A percentile compares a stretch with the other conserved stretches of the same genome.
Evolutionary conservation across 2,329 filamentous ascomycete genomes (phyloP).

Genomic region (Beauveria rudraprayagi): DNA sequence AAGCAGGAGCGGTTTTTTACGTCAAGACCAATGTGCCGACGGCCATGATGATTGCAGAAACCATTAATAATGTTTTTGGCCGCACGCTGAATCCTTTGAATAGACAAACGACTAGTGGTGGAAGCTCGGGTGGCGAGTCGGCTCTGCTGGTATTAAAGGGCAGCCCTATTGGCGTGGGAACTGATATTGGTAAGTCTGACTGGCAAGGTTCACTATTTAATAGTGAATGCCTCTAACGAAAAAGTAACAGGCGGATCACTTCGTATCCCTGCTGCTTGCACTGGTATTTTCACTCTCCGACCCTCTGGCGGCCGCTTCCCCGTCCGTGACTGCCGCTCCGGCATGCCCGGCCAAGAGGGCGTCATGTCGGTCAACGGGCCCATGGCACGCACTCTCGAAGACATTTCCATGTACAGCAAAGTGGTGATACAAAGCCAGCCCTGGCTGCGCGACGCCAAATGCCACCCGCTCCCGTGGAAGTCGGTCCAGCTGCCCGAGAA

Average conservation of each 20-base stretch:
- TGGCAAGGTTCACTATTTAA: accelerated
- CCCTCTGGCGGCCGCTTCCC: conserved; percentile 54
- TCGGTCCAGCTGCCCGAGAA: conserved; percentile 24
- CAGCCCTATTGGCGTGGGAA: conserved; percentile 53
- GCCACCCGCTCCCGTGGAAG: conserved; percentile 51
- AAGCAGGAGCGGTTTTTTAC: conserved; percentile 45
- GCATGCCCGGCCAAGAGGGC: conserved; percentile 57
- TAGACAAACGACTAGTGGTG: conserved; percentile 51
- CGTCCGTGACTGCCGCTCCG: conserved; percentile 43
- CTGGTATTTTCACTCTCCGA: conserved; percentile 48
- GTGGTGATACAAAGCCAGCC: conserved; percentile 43
- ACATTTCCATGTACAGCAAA: conserved; percentile 47
- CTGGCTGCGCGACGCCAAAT: conserved; percentile 50
- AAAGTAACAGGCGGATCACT: conserved; percentile 38
- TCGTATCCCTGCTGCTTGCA: conserved; percentile 46
- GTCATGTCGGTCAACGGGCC: conserved; percentile 58
- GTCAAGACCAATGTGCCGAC: conserved; percentile 52
- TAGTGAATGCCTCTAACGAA: not conserved
- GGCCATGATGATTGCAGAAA: conserved; percentile 62
- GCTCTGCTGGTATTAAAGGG: conserved; percentile 53
- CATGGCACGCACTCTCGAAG: conserved; percentile 46
- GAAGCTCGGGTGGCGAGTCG: conserved; percentile 59
- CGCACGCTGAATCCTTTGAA: conserved; percentile 55
- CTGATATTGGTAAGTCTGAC: conserved; percentile 43
- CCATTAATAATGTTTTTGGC: conserved; percentile 57